Conservation (phyloP, 2,329 filamentous ascomycete species). For the Aspergillus sp. region DNA sequence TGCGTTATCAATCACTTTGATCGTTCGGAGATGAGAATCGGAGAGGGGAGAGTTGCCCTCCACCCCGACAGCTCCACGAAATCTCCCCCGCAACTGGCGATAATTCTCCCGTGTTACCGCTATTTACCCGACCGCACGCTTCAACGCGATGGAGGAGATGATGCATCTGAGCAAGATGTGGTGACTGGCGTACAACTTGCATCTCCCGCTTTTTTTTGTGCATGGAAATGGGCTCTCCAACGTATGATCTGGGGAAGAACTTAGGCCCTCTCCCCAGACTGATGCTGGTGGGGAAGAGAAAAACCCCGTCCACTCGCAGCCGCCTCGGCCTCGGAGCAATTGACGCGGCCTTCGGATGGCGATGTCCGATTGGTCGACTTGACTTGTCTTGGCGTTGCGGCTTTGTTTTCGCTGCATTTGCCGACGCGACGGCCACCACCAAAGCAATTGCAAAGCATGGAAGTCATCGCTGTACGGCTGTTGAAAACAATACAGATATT, state of each 20-base stretch:
- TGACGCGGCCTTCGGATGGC: background rate
- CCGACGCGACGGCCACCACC: no score
- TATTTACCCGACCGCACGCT: background rate
- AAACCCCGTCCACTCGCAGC: background rate
- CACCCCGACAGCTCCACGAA: background rate
- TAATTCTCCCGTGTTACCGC: background rate
- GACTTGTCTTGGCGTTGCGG: background rate
- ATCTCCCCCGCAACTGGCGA: background rate
- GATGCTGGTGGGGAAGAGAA: background rate
- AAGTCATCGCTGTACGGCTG: no score
- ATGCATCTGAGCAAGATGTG: background rate
- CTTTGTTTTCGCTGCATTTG: no score
- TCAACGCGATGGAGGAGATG: background rate
- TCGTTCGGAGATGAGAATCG: background rate
- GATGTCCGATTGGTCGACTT: background rate
- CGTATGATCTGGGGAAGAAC: background rate
- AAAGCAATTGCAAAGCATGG: no score
- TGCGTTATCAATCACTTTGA: background rate
- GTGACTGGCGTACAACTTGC: background rate
- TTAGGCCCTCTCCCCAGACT: background rate
- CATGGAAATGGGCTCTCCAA: background rate
- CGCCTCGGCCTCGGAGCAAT: background rate
- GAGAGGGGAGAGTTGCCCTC: background rate
- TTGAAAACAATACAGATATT: no score
- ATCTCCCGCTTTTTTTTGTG: background rate